Conservation (phyloP, 1,139 yeast species). For the Nakaseomyces bracarensis region DNA sequence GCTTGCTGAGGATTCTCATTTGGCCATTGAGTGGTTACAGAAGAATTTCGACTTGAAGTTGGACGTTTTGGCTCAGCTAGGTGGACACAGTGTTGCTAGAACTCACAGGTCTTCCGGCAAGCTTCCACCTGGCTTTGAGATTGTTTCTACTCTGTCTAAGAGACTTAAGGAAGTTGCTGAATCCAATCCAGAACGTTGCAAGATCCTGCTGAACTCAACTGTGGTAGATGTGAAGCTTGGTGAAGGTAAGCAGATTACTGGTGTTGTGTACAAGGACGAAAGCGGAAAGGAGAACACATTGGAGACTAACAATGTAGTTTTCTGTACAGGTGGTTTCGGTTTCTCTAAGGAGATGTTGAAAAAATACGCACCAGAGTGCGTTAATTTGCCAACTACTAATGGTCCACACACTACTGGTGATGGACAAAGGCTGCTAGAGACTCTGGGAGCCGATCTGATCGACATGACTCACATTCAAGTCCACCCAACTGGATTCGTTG, state of each 20-base stretch:
- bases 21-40: slow-evolving; percentile 68
- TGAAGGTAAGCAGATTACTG: slow-evolving; percentile 33
- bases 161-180: slow-evolving; percentile 44
- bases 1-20: slow-evolving; percentile 39
- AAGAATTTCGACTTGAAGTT: slow-evolving; percentile 51
- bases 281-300: slow-evolving; percentile 24
- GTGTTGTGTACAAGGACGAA: slow-evolving; percentile 42
- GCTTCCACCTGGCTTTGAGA: slow-evolving; percentile 72
- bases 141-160: slow-evolving; percentile 54
- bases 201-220: slow-evolving; percentile 46
- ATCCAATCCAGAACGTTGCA: slow-evolving; percentile 44
- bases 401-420: slow-evolving; percentile 73
- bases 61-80: slow-evolving; percentile 58
- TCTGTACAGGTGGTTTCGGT: slow-evolving; percentile 72
- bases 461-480: slow-evolving; percentile 75
- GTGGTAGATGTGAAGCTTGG: slow-evolving; percentile 45
- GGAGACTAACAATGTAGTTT: slow-evolving; percentile 41
- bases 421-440: slow-evolving; percentile 55
- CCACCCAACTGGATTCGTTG: slow-evolving; percentile 76
- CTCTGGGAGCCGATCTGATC: slow-evolving; percentile 51
- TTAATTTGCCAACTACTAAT: slow-evolving; percentile 61
- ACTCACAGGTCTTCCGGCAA: slow-evolving; percentile 60
- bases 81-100: slow-evolving; percentile 68
- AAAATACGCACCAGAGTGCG: slow-evolving; percentile 57
- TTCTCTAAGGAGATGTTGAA: slow-evolving; percentile 41